Percentiles rank a stretch among this genome's conserved stretches.
Conservation (phyloP, 2,329 filamentous ascomycete species). For the Sphaerulina vaccinii region DNA sequence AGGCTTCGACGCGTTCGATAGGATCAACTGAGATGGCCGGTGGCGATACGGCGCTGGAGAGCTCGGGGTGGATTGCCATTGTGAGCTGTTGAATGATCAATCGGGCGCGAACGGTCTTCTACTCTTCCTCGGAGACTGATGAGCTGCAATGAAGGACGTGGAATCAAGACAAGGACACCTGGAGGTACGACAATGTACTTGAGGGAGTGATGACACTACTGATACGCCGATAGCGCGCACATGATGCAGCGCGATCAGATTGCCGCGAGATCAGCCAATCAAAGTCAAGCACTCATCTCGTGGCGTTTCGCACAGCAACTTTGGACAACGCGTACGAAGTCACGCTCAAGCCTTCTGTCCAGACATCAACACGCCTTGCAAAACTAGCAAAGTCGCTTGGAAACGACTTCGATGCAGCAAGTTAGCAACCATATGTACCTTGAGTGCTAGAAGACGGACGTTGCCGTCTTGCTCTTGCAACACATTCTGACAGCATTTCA, state of each 20-base stretch:
- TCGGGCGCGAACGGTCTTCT: neutral
- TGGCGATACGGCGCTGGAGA: constrained; percentile 13
- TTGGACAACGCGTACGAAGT: too few species aligned
- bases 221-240: constrained; percentile 8
- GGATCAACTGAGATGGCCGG: constrained; percentile 24
- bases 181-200: neutral
- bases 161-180: neutral
- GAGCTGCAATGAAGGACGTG: too few species aligned
- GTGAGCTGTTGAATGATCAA: neutral
- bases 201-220: neutral
- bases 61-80: constrained; percentile 26
- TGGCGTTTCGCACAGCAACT: too few species aligned
- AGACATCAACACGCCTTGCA: neutral
- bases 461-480: too few species aligned
- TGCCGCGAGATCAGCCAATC: constrained; percentile 6
- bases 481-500: too few species aligned
- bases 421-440: too few species aligned
- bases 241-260: constrained; percentile 6
- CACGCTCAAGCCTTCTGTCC: neutral
- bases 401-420: too few species aligned
- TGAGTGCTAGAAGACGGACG: too few species aligned
- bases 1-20: constrained; percentile 44
- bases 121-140: neutral
- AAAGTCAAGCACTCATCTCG: neutral
- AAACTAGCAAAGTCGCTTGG: too few species aligned